These are phyloP conservation scores for Phytophthora ohioensis DNA, from an alignment of 352 stramenopile genomes.

Conservation along the genomic window DNA sequence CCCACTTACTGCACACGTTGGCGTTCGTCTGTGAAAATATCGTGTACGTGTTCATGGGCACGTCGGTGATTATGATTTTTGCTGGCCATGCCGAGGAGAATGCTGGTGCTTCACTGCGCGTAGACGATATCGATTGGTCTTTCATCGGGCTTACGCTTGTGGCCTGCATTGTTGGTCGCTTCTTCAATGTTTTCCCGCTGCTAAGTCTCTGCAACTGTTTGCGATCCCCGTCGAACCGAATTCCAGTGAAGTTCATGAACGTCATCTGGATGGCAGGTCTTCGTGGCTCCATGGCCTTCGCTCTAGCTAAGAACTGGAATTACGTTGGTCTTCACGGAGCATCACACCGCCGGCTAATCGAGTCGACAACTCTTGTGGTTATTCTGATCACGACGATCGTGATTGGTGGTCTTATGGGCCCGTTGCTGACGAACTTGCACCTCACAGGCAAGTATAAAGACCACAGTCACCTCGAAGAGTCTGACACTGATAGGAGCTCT, in stretches of 20 bases:
- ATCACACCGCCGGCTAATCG: slow-evolving; percentile 83
- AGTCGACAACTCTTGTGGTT: slow-evolving; percentile 89
- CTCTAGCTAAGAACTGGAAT: slow-evolving; percentile 88
- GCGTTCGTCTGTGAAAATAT: slow-evolving; percentile 87
- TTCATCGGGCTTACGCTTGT: slow-evolving; percentile 85
- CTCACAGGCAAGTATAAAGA: slow-evolving; percentile 53
- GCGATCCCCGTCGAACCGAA: slow-evolving; percentile 59
- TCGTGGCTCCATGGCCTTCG: slow-evolving; percentile 94
- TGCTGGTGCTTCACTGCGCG: slow-evolving; percentile 61
- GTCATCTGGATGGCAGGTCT: slow-evolving; percentile 95
- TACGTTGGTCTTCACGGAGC: slow-evolving; percentile 73
- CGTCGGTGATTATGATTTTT: slow-evolving; percentile 87
- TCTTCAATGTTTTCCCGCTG: slow-evolving; percentile 84
- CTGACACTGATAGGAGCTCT: slow-evolving; percentile 54
- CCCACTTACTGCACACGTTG: slow-evolving; percentile 83
- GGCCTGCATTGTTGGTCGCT: slow-evolving; percentile 72
- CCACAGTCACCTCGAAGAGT: slow-evolving; percentile 42
- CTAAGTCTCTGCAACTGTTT: slow-evolving; percentile 79
- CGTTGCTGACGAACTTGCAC: slow-evolving; percentile 63
- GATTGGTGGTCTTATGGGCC: slow-evolving; percentile 78
- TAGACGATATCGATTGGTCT: slow-evolving; percentile 83
- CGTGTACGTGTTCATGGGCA: slow-evolving; percentile 91
- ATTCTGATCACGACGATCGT: slow-evolving; percentile 90
- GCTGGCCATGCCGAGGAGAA: slow-evolving; percentile 69
- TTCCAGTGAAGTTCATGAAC: slow-evolving; percentile 78